A percentile compares a stretch with the other conserved stretches of the same genome.
Evolutionary conservation across 1,139 yeast genomes (phyloP).

Genomic region (Yamadazyma aaseri): DNA sequence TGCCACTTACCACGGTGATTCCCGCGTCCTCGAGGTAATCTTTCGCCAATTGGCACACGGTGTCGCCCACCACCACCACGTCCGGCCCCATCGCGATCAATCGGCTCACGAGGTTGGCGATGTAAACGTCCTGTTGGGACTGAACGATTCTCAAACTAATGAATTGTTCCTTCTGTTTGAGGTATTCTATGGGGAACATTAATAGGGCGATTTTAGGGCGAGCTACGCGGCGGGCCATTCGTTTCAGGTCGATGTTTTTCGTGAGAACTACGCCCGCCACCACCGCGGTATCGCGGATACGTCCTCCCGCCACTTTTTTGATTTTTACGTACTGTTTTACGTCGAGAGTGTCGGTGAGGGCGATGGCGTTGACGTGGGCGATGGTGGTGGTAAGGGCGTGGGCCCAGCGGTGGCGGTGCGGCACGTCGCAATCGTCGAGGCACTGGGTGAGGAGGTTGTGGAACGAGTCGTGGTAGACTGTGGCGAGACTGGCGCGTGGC

Average conservation of each 20-base stretch:
- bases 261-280: slow-evolving; percentile 85
- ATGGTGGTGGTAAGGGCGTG: slow-evolving; percentile 25
- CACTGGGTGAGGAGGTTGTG: slow-evolving; percentile 58
- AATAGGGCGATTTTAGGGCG: slow-evolving; percentile 79
- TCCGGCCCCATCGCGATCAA: slow-evolving; percentile 77
- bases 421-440: slow-evolving; percentile 55
- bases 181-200: slow-evolving; percentile 87
- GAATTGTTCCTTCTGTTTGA: slow-evolving; percentile 68
- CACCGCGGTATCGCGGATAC: slow-evolving; percentile 55
- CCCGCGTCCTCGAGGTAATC: slow-evolving; percentile 70
- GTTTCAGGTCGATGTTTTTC: slow-evolving; percentile 75
- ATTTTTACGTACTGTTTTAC: slow-evolving; percentile 84
- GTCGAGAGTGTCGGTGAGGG: slow-evolving; percentile 71
- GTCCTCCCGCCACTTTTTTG: slow-evolving; percentile 79
- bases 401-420: slow-evolving; percentile 44
- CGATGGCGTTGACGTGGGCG: slow-evolving; percentile 26
- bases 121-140: slow-evolving; percentile 85
- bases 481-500: not conserved
- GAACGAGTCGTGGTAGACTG: slow-evolving; percentile 24
- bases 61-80: slow-evolving; percentile 74
- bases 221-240: slow-evolving; percentile 64
- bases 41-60: slow-evolving; percentile 82
- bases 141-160: slow-evolving; percentile 81
- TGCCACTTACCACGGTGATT: slow-evolving; percentile 73
- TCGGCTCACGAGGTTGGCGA: slow-evolving; percentile 78